These are phyloP conservation scores for Pseudotulostoma volvatum DNA, from an alignment of 495 filamentous ascomycete genomes.

Conservation along the genomic window DNA sequence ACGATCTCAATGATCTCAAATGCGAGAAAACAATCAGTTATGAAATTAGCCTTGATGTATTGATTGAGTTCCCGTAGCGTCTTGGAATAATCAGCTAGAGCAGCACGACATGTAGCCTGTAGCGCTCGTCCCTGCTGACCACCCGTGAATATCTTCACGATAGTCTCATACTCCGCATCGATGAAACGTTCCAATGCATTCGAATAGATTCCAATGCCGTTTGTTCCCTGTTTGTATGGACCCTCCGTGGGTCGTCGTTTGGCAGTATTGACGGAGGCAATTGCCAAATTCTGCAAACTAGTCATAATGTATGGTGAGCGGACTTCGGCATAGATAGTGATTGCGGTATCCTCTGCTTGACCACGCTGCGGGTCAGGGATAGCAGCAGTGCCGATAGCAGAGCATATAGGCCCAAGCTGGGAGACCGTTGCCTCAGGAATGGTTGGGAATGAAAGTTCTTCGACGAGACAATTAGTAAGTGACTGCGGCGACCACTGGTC, in stretches of 20 bases:
- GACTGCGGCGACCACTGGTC: not conserved
- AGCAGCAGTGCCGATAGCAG: slow-evolving; percentile 38
- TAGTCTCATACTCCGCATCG: slow-evolving; percentile 72
- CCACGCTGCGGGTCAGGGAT: slow-evolving; percentile 29
- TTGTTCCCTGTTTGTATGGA: slow-evolving; percentile 79
- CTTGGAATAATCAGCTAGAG: slow-evolving; percentile 66
- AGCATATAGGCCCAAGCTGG: slow-evolving; percentile 41
- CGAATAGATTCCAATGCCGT: slow-evolving; percentile 81
- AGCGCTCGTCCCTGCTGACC: slow-evolving; percentile 70
- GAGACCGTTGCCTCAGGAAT: slow-evolving; percentile 39
- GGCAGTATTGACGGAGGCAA: slow-evolving; percentile 75
- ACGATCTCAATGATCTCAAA: slow-evolving; percentile 95
- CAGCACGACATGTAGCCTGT: slow-evolving; percentile 54
- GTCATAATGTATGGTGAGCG: slow-evolving; percentile 67
- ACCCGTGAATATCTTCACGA: slow-evolving; percentile 65
- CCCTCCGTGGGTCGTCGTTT: slow-evolving; percentile 64
- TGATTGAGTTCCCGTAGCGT: slow-evolving; percentile 79
- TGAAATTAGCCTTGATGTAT: slow-evolving; percentile 71
- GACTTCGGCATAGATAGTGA: slow-evolving; percentile 69
- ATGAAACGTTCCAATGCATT: slow-evolving; percentile 76
- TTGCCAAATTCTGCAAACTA: slow-evolving; percentile 70
- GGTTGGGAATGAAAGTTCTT: slow-evolving; percentile 52
- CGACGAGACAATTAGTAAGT: slow-evolving; percentile 7
- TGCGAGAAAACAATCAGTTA: slow-evolving; percentile 87
- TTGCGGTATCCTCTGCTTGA: slow-evolving; percentile 39